Percentiles rank a stretch among this genome's conserved stretches.
Conservation (phyloP, 768 basidiomycete genomes). For the Exidia glandulosa region DNA sequence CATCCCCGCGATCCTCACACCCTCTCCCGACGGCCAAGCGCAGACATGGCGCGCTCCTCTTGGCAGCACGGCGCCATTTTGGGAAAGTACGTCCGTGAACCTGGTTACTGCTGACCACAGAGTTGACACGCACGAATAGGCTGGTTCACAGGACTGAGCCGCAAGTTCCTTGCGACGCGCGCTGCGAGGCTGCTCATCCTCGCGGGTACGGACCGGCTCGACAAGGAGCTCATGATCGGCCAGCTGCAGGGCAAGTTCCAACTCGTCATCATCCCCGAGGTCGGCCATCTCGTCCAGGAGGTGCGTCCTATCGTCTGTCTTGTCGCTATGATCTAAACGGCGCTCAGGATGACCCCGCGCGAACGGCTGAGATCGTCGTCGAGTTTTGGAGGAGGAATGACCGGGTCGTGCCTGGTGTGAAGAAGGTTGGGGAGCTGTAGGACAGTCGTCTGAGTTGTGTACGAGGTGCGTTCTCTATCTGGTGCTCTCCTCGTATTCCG, state of each 20-base stretch:
- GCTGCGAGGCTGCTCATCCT: conserved; percentile 81
- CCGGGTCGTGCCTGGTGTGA: conserved; percentile 47
- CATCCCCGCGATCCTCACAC: conserved; percentile 62
- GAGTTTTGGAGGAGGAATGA: conserved; percentile 93
- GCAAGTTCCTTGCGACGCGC: conserved; percentile 62
- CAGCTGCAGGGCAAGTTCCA: conserved; percentile 98
- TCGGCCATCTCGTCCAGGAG: conserved; percentile 93
- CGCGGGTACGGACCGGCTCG: conserved; percentile 87
- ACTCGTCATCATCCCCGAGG: conserved; percentile 72
- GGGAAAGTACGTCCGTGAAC: conserved; percentile 54
- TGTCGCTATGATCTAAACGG: conserved; percentile 2
- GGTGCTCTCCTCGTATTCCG: too few species aligned
- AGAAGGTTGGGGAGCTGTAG: conserved; percentile 40
- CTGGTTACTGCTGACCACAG: background rate
- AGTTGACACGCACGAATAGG: conserved; percentile 31
- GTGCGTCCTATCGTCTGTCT: conserved; percentile 28
- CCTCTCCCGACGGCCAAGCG: conserved; percentile 23
- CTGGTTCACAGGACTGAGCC: conserved; percentile 83
- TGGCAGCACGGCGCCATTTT: conserved; percentile 75
- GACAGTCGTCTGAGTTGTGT: too few species aligned
- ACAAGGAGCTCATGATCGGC: conserved; percentile 89
- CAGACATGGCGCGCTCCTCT: conserved; percentile 75
- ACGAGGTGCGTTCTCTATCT: too few species aligned
- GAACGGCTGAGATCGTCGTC: conserved; percentile 66
- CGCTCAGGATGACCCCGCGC: conserved; percentile 74